Base-by-base conservation (phyloP, 352 stramenopile genomes). In the Phytophthora sojae region DNA sequence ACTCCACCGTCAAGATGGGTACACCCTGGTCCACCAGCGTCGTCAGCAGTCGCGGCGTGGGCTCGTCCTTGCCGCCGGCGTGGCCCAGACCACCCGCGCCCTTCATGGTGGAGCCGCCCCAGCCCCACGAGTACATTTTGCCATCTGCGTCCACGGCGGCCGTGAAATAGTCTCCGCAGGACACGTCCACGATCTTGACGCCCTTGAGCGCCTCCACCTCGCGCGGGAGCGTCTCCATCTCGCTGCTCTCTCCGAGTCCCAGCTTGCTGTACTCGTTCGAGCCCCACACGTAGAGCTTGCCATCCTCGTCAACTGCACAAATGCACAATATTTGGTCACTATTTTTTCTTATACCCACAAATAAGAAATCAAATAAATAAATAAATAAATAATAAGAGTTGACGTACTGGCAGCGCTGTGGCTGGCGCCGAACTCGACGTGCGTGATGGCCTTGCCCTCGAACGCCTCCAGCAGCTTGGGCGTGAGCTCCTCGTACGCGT, bases 81-180 rank as follows among this genome's bases (percentile, higher is more conserved):
- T 94, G 89, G 58, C 89, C 89, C 7, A 96, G 73, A 4, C 86
- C 89, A 50, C 88, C 85, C 2, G 83, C 84, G 21, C 88, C 89
- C 50, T 94, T 93, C 79, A 96, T 89, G 0, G 88, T 92, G 35
- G 89, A 95, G 37, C 89, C 88, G 61, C 89, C 89, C 88, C 85
- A 96, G 30, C 94, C 94, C 92, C 94, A 98, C 72, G 91, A 95
- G 76, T 94, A 98, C 54, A 97, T 86, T 67, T 94, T 94, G 69
- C 91, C 91, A 3, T 96, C 79, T 37, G 70, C 86, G 60, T 96
- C 89, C 14, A 98, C 82, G 0, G 91, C 92, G 14, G 87, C 88
- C 23, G 92, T 97, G 64, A 96, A 95, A 62, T 91, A 91, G 57
- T 96, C 85, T 57, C 88, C 91, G 62, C 88, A 96, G 26, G 90